Percentiles rank a stretch among this genome's conserved stretches.
phyloP scores from a whole-genome alignment of 495 filamentous ascomycete species.

The Daldinia bambusicola region DNA sequence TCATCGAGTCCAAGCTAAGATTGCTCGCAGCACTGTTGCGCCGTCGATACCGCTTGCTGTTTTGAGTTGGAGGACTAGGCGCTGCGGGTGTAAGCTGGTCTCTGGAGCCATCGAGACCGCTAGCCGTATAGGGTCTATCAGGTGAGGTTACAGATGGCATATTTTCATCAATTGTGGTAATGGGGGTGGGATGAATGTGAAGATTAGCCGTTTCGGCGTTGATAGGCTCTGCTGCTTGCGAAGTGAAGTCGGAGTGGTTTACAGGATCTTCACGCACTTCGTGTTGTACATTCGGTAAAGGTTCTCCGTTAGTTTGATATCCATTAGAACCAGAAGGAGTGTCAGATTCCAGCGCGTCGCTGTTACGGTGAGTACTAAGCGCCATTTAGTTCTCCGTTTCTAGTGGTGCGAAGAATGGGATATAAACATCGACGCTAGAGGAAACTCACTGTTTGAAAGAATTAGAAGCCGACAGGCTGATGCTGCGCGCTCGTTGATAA shows the following conservation, averaged over 20 bases:
- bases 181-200: slow-evolving; percentile 29
- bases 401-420: not conserved
- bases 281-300: slow-evolving; percentile 11
- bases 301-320: slow-evolving; percentile 24
- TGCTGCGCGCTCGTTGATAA: slow-evolving; percentile 53
- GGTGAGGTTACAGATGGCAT: slow-evolving; percentile 14
- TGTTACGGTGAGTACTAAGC: slow-evolving; percentile 36
- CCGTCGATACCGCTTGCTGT: slow-evolving; percentile 28
- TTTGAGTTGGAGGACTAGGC: slow-evolving; percentile 34
- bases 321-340: slow-evolving; percentile 40
- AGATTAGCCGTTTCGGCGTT: slow-evolving; percentile 17
- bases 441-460: slow-evolving; percentile 44
- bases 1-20: slow-evolving; percentile 45
- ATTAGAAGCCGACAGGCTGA: slow-evolving; percentile 46
- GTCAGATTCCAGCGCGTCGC: slow-evolving; percentile 45
- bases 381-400: slow-evolving; percentile 27
- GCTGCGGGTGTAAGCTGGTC: slow-evolving; percentile 26
- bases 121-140: slow-evolving; percentile 8
- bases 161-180: slow-evolving; percentile 36
- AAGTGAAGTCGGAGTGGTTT: slow-evolving; percentile 11
- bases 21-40: slow-evolving; percentile 40
- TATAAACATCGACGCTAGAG: slow-evolving; percentile 32
- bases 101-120: slow-evolving; percentile 18
- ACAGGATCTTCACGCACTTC: slow-evolving; percentile 33
- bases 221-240: slow-evolving; percentile 2